A percentile compares a stretch with the other conserved stretches of the same genome.
phyloP scores from a whole-genome alignment of 106 monocot genomes.

The Alisma plantagoaquatica region DNA sequence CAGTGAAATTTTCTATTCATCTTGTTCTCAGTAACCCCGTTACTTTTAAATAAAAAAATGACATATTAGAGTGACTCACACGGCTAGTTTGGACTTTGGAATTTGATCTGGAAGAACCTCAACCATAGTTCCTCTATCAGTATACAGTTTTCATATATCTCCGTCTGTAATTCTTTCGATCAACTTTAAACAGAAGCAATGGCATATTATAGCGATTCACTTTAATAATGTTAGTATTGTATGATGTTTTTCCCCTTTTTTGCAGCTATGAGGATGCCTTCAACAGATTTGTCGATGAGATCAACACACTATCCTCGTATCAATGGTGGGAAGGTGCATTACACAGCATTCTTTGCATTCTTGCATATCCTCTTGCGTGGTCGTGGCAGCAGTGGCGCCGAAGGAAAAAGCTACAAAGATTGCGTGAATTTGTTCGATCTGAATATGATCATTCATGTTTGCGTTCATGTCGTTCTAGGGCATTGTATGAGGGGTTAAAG shows the following conservation, averaged over 20 bases:
- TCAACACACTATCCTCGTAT: slow-evolving; percentile 79
- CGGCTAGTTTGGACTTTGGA: too few species aligned
- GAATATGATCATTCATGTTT: slow-evolving; percentile 98
- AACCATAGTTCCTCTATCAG: too few species aligned
- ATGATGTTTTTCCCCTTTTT: slow-evolving; percentile 1
- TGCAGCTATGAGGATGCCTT: slow-evolving; percentile 95
- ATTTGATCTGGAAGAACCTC: too few species aligned
- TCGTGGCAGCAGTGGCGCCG: slow-evolving; percentile 99
- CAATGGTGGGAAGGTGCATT: slow-evolving; percentile 99
- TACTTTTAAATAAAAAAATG: too few species aligned
- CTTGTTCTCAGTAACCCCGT: too few species aligned
- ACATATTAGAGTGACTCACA: too few species aligned
- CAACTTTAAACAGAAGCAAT: too few species aligned
- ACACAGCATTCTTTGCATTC: slow-evolving; percentile 64
- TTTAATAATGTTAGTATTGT: not conserved
- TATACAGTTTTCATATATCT: too few species aligned
- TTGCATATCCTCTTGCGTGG: slow-evolving; percentile 92
- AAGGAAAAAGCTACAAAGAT: slow-evolving; percentile 73
- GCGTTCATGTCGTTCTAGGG: slow-evolving; percentile 93
- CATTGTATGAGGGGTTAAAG: slow-evolving; percentile 97
- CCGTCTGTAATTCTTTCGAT: too few species aligned
- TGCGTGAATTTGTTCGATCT: slow-evolving; percentile 95
- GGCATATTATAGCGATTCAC: too few species aligned
- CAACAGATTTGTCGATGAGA: slow-evolving; percentile 95
- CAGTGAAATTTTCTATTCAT: too few species aligned